A percentile compares a stretch with the other conserved stretches of the same genome.
These are phyloP conservation scores for Leonotis leonurus DNA, from an alignment of 257 asterid species.

Conservation along the genomic window DNA sequence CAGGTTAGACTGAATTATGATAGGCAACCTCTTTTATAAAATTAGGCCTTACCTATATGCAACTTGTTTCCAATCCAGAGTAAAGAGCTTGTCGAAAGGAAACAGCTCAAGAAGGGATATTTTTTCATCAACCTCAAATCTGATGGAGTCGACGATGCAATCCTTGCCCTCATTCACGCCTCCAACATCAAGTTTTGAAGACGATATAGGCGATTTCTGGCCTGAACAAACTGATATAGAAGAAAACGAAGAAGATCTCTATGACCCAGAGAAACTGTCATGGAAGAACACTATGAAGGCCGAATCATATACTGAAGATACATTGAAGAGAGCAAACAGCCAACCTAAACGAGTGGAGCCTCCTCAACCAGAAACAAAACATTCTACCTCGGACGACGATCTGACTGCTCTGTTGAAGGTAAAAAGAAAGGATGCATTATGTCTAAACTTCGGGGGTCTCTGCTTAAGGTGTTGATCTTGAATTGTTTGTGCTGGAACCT, in stretches of 20 bases:
- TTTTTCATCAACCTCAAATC: constrained; percentile 50
- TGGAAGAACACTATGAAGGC: constrained; percentile 52
- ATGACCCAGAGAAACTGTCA: constrained; percentile 61
- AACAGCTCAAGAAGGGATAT: constrained; percentile 67
- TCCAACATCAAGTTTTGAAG: constrained; percentile 56
- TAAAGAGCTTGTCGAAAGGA: constrained; percentile 92
- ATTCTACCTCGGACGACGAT: constrained; percentile 47
- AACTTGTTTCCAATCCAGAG: constrained; percentile 36
- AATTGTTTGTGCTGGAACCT: not conserved
- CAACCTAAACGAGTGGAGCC: constrained; percentile 73
- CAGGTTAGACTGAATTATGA: constrained; percentile 36
- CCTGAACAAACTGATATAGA: constrained; percentile 75
- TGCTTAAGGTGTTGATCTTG: not conserved
- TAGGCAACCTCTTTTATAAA: not conserved
- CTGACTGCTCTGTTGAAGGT: constrained; percentile 73
- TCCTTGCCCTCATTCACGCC: constrained; percentile 46
- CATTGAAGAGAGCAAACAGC: constrained; percentile 47
- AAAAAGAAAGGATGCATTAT: not conserved
- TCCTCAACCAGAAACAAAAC: constrained; percentile 46
- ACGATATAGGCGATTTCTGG: constrained; percentile 73
- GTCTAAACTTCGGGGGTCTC: not conserved
- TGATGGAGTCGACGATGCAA: constrained; percentile 65
- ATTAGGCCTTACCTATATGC: constrained; percentile 1
- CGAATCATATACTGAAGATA: constrained; percentile 51
- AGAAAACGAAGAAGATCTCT: constrained; percentile 71